A percentile compares a stretch with the other conserved stretches of the same genome.
Conservation (phyloP, 495 filamentous ascomycete species). For the Xanthoparmelia taractica region DNA sequence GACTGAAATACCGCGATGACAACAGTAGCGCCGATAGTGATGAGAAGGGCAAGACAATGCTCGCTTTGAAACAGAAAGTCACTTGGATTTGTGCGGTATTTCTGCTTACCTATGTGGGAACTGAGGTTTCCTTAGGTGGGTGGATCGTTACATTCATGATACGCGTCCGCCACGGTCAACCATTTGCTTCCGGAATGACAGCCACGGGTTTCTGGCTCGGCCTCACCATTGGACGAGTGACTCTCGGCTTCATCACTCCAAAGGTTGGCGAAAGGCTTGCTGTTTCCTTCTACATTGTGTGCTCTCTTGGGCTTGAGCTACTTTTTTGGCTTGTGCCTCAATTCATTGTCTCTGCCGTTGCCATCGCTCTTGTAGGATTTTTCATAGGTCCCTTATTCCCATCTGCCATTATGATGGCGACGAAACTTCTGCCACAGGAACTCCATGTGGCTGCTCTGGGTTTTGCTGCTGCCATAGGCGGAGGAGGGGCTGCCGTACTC, state of each 20-base stretch:
- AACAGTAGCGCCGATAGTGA: slow-evolving; percentile 30
- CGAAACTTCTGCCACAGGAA: slow-evolving; percentile 69
- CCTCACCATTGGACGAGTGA: slow-evolving; percentile 51
- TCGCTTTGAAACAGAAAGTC: slow-evolving; percentile 50
- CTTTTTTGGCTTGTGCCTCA: slow-evolving; percentile 64
- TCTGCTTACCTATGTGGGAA: slow-evolving; percentile 70
- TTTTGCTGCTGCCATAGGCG: slow-evolving; percentile 75
- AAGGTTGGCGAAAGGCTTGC: slow-evolving; percentile 53
- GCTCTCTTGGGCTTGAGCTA: slow-evolving; percentile 48
- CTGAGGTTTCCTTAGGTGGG: slow-evolving; percentile 76
- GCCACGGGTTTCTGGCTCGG: slow-evolving; percentile 63
- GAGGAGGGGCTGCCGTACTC: slow-evolving; percentile 63
- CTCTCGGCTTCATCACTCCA: slow-evolving; percentile 57
- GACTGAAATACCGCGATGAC: slow-evolving; percentile 49
- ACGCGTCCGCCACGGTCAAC: slow-evolving; percentile 44
- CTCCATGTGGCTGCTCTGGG: slow-evolving; percentile 77
- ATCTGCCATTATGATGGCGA: slow-evolving; percentile 68
- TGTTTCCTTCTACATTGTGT: slow-evolving; percentile 43
- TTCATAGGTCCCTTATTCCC: slow-evolving; percentile 63
- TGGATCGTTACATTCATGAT: slow-evolving; percentile 65
- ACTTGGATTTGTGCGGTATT: slow-evolving; percentile 75
- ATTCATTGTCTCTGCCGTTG: slow-evolving; percentile 63
- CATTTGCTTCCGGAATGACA: slow-evolving; percentile 54
- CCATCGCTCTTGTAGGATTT: slow-evolving; percentile 62
- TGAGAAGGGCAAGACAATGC: slow-evolving; percentile 44